Base-by-base conservation (phyloP, 331 rosid genomes). In the Erythrophleum ivorense region DNA sequence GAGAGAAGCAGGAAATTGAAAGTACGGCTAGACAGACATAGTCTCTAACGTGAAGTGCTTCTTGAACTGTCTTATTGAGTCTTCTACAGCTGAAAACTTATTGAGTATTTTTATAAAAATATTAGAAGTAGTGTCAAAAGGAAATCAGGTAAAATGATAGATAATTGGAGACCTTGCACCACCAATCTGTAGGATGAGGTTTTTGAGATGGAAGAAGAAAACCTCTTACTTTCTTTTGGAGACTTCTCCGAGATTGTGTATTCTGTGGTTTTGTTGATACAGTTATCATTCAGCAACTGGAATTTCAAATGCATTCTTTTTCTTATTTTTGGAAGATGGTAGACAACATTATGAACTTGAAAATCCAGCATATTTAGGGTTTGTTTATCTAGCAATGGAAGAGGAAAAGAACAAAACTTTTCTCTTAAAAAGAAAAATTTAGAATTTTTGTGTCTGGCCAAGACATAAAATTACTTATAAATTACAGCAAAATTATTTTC, bases 251-350 rank as follows among this genome's bases (percentile, higher is more conserved):
- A 18, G n/a, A n/a, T 45, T 68, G 38, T n/a, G 54, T 68, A 1
- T 68, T 48, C 2, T 24, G 29, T 24, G 73, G 73, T 68, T 68
- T 68, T 68, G 73, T 53, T 68, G 73, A 68, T 41, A n/a, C 3
- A 16, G 0, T n/a, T 21, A 70, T 70, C 40, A 70, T 48, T 29
- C 13, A 46, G 75, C 75, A 46, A 52, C 58, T 46, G 75, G 41
- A 70, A 70, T 34, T 64, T 33, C 46, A 64, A 21, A 21, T 24
- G 29, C 29, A 24, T 24, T 24, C 24, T 2, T 57, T 54, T 54
- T 15, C n/a, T 16, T 12, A 52, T 52, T 12, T 54, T 5, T 54
- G 24, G 8, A 54, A 59, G 66, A 13, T 21, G 1, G 31, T 10
- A 62, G 41, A 62, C 6, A 64, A 64, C 10, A 33, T 31, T 5